These are phyloP conservation scores for Teunomyces funiuensis DNA, from an alignment of 805 yeast species.

Conservation along the genomic window DNA sequence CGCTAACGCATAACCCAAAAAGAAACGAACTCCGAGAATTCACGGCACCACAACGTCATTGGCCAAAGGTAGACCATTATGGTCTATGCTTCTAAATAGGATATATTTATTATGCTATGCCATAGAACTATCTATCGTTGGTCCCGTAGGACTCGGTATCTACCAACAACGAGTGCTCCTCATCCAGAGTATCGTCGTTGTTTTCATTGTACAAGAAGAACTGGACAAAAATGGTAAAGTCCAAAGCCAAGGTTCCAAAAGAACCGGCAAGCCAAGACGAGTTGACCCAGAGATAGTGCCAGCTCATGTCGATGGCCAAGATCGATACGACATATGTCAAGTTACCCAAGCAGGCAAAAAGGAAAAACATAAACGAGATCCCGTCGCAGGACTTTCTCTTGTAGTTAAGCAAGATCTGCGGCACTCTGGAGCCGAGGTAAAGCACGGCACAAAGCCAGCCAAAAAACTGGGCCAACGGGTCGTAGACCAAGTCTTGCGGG, in stretches of 20 bases:
- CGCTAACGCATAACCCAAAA: no score
- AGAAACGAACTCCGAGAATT: no score
- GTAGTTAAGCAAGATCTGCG: conserved; percentile 85
- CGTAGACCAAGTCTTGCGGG: conserved; percentile 55
- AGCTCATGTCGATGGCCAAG: conserved; percentile 68
- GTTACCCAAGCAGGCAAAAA: conserved; percentile 94
- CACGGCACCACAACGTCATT: no score
- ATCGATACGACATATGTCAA: conserved; percentile 87
- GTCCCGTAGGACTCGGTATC: neutral
- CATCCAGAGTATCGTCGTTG: conserved; percentile 13
- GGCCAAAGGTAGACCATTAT: no score
- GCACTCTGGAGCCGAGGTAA: conserved; percentile 85
- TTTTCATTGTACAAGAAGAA: conserved; percentile 70
- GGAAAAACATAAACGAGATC: conserved; percentile 85
- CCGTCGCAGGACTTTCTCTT: conserved; percentile 93
- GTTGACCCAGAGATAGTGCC: conserved; percentile 72
- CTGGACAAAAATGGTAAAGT: conserved; percentile 80
- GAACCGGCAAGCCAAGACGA: conserved; percentile 93
- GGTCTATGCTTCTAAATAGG: neutral
- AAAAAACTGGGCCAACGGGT: conserved; percentile 79
- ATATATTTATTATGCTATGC: neutral
- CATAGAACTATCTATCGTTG: neutral
- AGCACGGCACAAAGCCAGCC: conserved; percentile 79
- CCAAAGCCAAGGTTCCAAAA: conserved; percentile 80
- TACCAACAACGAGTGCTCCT: conserved; percentile 10